These are phyloP conservation scores for Colletotrichum sp. DNA, from an alignment of 2,329 filamentous ascomycete species.

Conservation along the genomic window DNA sequence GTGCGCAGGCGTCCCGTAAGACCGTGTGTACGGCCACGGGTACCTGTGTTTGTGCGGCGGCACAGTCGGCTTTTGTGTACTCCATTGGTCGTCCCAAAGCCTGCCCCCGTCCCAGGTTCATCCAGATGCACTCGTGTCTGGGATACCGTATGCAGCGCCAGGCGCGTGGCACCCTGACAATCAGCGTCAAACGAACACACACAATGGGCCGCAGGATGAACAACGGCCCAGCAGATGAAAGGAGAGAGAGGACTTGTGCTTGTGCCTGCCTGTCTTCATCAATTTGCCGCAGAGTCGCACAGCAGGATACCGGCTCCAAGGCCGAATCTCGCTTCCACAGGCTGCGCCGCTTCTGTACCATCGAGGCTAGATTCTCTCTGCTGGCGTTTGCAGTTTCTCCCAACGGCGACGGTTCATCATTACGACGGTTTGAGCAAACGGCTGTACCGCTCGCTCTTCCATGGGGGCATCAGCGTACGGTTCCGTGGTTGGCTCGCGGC, in stretches of 20 bases:
- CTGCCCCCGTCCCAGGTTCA: neutral
- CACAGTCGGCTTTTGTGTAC: neutral
- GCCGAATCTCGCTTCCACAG: neutral
- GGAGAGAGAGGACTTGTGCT: neutral
- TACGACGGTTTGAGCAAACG: neutral
- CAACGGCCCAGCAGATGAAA: neutral
- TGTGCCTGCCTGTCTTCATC: neutral
- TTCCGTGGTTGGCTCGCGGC: neutral
- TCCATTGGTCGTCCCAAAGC: neutral
- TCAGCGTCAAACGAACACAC: constrained; percentile 5
- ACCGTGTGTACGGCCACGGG: neutral
- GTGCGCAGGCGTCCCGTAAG: constrained; percentile 6
- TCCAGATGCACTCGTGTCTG: neutral
- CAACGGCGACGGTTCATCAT: neutral
- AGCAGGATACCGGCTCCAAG: neutral
- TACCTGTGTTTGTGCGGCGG: neutral
- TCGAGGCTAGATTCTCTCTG: neutral
- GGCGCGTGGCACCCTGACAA: constrained; percentile 11
- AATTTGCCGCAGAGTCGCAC: neutral
- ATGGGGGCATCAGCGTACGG: neutral
- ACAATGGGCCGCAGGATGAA: neutral
- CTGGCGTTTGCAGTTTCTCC: neutral
- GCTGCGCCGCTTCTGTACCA: neutral
- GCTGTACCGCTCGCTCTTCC: neutral
- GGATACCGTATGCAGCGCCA: neutral